Percentiles rank a stretch among this genome's conserved stretches.
Conservation (phyloP, 2,329 filamentous ascomycete genomes). For the Xenoacremonium recifei region DNA sequence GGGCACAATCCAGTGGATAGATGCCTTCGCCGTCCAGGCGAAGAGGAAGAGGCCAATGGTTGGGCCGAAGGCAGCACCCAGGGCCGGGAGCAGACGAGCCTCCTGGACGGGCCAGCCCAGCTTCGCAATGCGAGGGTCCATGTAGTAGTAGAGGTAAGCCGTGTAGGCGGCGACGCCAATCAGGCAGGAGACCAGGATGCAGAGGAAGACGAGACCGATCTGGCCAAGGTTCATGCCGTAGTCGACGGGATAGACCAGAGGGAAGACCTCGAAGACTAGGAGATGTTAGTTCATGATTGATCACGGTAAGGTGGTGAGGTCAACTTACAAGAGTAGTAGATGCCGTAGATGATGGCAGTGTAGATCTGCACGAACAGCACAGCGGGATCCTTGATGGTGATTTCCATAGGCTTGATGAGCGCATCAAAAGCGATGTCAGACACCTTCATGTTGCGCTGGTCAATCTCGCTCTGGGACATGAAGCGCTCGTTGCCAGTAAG, state of each 20-base stretch:
- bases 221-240: constrained; percentile 60
- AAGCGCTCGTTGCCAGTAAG: constrained; percentile 56
- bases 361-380: constrained; percentile 63
- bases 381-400: constrained; percentile 60
- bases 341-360: constrained; percentile 60
- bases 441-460: constrained; percentile 53
- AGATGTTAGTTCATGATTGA: constrained; percentile 7
- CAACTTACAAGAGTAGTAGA: constrained; percentile 55
- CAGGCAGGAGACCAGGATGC: constrained; percentile 56
- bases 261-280: constrained; percentile 62
- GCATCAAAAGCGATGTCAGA: constrained; percentile 50
- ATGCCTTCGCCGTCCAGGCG: constrained; percentile 53
- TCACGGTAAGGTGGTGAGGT: neutral
- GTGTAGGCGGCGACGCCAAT: constrained; percentile 49
- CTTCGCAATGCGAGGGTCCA: constrained; percentile 48
- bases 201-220: constrained; percentile 60
- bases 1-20: constrained; percentile 54
- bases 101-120: constrained; percentile 53
- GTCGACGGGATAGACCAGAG: constrained; percentile 57
- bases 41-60: constrained; percentile 61
- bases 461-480: constrained; percentile 63
- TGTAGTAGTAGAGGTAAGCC: constrained; percentile 50
- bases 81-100: constrained; percentile 52
- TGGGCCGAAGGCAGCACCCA: constrained; percentile 51
- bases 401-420: constrained; percentile 59